These are phyloP conservation scores for Globisporangium megalacanthum DNA, from an alignment of 352 stramenopile species.

Conservation along the genomic window DNA sequence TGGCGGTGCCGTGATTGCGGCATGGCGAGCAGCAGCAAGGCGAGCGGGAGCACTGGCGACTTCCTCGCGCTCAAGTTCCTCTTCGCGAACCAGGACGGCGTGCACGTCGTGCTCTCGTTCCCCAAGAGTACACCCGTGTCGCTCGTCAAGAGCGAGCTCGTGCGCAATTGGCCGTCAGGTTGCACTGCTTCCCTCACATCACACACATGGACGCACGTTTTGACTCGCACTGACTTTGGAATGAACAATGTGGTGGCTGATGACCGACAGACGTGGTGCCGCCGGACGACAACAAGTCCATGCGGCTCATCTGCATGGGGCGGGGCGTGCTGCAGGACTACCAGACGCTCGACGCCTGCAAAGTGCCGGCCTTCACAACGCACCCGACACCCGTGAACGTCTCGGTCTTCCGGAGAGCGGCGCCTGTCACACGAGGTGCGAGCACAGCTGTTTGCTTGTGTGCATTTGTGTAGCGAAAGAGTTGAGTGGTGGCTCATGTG, in stretches of 20 bases:
- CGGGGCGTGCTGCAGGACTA: constrained; percentile 89
- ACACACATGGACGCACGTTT: too few relatives aligned
- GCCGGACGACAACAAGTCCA: constrained; percentile 44
- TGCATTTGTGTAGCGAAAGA: not conserved
- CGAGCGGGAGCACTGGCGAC: constrained; percentile 30
- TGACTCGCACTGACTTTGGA: too few relatives aligned
- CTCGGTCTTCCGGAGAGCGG: constrained; percentile 55
- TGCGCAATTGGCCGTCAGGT: constrained; percentile 65
- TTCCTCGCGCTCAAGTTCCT: constrained; percentile 79
- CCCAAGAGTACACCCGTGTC: constrained; percentile 36
- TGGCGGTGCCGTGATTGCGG: too few relatives aligned
- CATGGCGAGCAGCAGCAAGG: constrained; percentile 8
- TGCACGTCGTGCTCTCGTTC: constrained; percentile 60
- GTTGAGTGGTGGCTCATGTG: not conserved
- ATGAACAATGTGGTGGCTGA: not conserved
- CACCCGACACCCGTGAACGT: constrained; percentile 96
- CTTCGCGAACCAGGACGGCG: constrained; percentile 80
- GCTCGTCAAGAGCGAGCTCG: constrained; percentile 61
- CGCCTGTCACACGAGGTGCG: constrained; percentile 26
- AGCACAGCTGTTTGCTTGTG: not conserved
- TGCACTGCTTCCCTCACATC: too few relatives aligned
- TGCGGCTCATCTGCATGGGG: constrained; percentile 94
- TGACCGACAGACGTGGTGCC: constrained; percentile 31
- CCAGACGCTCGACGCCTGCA: constrained; percentile 74
- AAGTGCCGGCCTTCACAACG: constrained; percentile 90